Evolutionary conservation across 495 filamentous ascomycete genomes (phyloP).

Genomic region (Achaetomiella virescens): DNA sequence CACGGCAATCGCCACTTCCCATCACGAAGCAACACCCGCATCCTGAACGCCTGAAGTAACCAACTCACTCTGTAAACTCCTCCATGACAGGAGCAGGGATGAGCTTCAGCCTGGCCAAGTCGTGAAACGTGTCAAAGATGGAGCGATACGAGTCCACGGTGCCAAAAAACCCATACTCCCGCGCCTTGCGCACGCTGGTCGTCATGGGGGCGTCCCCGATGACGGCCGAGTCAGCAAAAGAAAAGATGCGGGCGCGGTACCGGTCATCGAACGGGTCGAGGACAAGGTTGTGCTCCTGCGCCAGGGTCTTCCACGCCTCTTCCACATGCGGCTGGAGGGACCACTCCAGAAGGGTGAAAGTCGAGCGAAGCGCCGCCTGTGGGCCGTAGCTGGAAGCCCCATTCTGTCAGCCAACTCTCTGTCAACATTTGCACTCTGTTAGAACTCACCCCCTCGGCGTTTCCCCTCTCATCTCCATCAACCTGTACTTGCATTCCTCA

Average conservation of each 20-base stretch:
- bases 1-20: not conserved
- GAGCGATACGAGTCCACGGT: conserved; percentile 20
- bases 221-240: conserved; percentile 18
- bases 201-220: conserved; percentile 19
- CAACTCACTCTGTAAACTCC: conserved; percentile 5
- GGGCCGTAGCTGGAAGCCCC: conserved; percentile 38
- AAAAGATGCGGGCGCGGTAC: conserved; percentile 17
- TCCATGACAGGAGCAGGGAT: conserved; percentile 15
- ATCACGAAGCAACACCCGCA: not conserved
- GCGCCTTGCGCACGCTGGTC: conserved; percentile 18
- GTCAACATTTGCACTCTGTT: not conserved
- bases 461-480: conserved; percentile 8
- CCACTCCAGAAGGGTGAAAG: conserved; percentile 41
- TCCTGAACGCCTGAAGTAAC: not conserved
- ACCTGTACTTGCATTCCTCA: conserved; percentile 25
- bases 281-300: conserved; percentile 7
- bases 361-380: conserved; percentile 27
- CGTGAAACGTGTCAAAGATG: conserved; percentile 16
- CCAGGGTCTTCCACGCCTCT: conserved; percentile 36
- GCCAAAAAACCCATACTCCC: conserved; percentile 17
- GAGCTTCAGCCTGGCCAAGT: conserved; percentile 16
- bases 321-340: conserved; percentile 40
- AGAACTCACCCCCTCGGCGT: conserved; percentile 26
- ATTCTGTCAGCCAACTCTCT: no score
- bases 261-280: conserved; percentile 16